These are phyloP conservation scores for Lachancea sp. DNA, from an alignment of 805 yeast genomes.

Conservation along the genomic window DNA sequence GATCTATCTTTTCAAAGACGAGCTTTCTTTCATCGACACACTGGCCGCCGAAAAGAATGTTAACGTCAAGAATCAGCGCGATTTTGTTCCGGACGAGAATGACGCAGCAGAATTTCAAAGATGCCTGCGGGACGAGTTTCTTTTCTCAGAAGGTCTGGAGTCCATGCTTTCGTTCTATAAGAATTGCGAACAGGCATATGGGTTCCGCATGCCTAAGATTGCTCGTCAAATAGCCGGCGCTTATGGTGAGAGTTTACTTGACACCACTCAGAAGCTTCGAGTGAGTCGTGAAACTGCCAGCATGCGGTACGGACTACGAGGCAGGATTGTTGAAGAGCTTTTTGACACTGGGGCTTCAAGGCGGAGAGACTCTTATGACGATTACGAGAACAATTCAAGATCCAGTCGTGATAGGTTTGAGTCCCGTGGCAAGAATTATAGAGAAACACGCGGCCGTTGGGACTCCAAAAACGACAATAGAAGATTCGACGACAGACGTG, in stretches of 20 bases:
- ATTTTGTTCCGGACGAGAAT: conserved; percentile 35
- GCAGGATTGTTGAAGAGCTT: conserved; percentile 17
- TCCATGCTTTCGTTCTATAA: conserved; percentile 35
- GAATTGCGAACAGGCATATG: conserved; percentile 30
- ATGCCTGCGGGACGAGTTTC: conserved; percentile 22
- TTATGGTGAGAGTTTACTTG: conserved; percentile 21
- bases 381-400: neutral
- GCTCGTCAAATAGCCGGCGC: conserved; percentile 21
- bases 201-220: conserved; percentile 23
- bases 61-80: conserved; percentile 39
- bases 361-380: conserved; percentile 1
- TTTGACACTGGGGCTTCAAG: conserved; percentile 15
- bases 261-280: conserved; percentile 21
- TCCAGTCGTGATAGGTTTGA: neutral
- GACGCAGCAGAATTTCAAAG: conserved; percentile 25
- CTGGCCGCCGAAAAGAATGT: conserved; percentile 50
- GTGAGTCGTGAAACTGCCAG: conserved; percentile 12
- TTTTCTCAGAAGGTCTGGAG: conserved; percentile 29
- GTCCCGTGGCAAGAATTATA: conserved; percentile 3
- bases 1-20: conserved; percentile 50
- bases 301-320: conserved; percentile 22
- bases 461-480: neutral
- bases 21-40: conserved; percentile 46
- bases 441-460: conserved; percentile 3
- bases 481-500: neutral